A percentile compares a stretch with the other conserved stretches of the same genome.
Evolutionary conservation across 1,284 basidiomycete genomes (phyloP).

Genomic region (Athelia sp.): DNA sequence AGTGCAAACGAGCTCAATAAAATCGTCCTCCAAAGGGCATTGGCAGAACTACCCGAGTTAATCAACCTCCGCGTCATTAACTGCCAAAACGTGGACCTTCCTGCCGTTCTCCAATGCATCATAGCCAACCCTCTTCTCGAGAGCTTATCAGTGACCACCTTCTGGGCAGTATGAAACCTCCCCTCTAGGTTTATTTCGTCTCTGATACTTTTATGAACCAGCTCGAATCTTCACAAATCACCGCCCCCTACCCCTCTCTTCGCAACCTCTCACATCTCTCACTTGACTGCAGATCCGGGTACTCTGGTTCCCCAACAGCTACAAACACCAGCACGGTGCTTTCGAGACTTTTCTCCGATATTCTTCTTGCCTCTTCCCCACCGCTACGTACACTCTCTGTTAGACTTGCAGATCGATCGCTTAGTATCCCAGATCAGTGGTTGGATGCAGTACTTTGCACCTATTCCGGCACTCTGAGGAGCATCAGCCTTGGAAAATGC

Average conservation of each 20-base stretch:
- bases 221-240: background rate
- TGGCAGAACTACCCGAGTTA: constrained; percentile 47
- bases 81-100: constrained; percentile 52
- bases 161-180: constrained; percentile 27
- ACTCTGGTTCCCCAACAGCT: constrained; percentile 5
- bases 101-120: constrained; percentile 38
- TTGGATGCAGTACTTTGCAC: constrained; percentile 37
- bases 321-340: background rate
- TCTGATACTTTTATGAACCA: background rate
- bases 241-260: constrained; percentile 30
- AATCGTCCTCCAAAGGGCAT: constrained; percentile 38
- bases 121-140: constrained; percentile 46
- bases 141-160: constrained; percentile 53
- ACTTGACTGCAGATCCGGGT: constrained; percentile 40
- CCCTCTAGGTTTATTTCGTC: constrained; percentile 3
- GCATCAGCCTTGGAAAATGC: constrained; percentile 45
- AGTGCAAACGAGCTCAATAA: constrained; percentile 50
- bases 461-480: constrained; percentile 38
- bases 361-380: constrained; percentile 24
- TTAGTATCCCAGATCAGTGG: constrained; percentile 29
- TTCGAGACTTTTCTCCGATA: background rate
- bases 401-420: constrained; percentile 32
- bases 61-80: constrained; percentile 52
- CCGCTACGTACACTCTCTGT: constrained; percentile 42
- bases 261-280: constrained; percentile 46